Conservation (phyloP, 164 flowering plant genomes). For the Cinnamomum micranthum region DNA sequence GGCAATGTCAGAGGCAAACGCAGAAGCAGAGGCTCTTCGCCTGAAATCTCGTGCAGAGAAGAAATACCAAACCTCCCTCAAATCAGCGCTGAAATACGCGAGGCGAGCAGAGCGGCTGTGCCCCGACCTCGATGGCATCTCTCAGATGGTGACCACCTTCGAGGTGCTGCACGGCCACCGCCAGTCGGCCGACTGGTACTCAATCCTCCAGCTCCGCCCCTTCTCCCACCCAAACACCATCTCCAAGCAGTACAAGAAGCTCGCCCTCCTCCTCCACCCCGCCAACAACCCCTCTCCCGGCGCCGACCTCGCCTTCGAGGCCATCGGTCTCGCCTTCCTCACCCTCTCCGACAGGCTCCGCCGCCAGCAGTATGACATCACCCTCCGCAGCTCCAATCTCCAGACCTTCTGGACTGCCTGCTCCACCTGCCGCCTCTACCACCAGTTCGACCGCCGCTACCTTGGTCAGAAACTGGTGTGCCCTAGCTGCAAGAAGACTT, state of each 20-base stretch:
- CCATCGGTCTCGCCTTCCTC: slow-evolving; percentile 31
- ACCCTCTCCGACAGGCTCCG: slow-evolving; percentile 52
- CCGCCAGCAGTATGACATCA: slow-evolving; percentile 65
- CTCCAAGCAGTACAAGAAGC: slow-evolving; percentile 63
- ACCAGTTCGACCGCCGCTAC: slow-evolving; percentile 72
- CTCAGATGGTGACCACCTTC: slow-evolving; percentile 57
- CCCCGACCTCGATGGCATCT: slow-evolving; percentile 48
- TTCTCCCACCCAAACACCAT: slow-evolving; percentile 58
- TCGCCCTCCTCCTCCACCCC: slow-evolving; percentile 69
- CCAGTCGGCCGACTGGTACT: slow-evolving; percentile 47
- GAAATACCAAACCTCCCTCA: slow-evolving; percentile 43
- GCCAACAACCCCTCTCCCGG: slow-evolving; percentile 60
- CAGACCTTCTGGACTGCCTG: slow-evolving; percentile 79
- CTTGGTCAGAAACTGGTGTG: slow-evolving; percentile 66
- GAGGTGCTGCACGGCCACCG: slow-evolving; percentile 41
- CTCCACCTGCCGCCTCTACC: slow-evolving; percentile 54
- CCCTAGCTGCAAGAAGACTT: slow-evolving; percentile 69
- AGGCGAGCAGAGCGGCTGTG: slow-evolving; percentile 40
- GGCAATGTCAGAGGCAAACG: too few relatives aligned
- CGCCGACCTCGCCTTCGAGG: slow-evolving; percentile 77
- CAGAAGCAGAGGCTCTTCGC: slow-evolving; percentile 34
- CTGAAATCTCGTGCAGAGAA: slow-evolving; percentile 54
- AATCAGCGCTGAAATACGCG: slow-evolving; percentile 65
- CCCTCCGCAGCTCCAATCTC: slow-evolving; percentile 44
- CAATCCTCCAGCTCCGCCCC: slow-evolving; percentile 61